Evolutionary conservation across 179 eudicot genomes (phyloP), one percentile per base, ranked within the genome.

Genomic region (Spinacia oleracea): DNA sequence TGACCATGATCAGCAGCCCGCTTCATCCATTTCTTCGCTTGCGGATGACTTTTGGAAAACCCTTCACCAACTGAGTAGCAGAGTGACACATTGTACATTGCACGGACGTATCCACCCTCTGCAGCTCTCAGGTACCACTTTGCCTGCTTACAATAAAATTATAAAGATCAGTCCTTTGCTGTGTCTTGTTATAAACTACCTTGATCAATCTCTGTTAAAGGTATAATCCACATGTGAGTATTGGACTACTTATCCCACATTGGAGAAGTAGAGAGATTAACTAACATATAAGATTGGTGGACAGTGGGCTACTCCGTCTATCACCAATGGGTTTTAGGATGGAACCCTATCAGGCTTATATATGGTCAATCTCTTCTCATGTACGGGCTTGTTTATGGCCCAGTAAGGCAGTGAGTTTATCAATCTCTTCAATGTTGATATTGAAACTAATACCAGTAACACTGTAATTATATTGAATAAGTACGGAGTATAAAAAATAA

Each of bases 21-120:
- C 84, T 91, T 91, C 98, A 95, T 95, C 98, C 98, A 95, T 81
- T 89, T 95, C 81, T 88, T 91, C n/a, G 97, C 89, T 81, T 81
- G 89, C 46, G 84, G 74, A 79, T 86, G 92, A 79, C 83, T 88
- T 53, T 77, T 88, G n/a, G 63, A 29, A 59, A 93, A 74, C 20
- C 98, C 98, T 82, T 87, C 91, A 45, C 97, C 98, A 64, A 76
- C 34, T n/a, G 89, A 91, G 80, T 87, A 95, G 86, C 98, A 93
- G 60, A 91, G 83, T 6, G 98, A 83, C 43, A 84, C 86, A 79
- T 93, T 90, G 82, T 95, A 95, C 98, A 95, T 95, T 48, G 98
- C 97, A 51, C 97, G 94, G 7, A 82, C 87, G 80, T 91, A 93
- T n/a, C 97, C 97, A 80, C 95, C 89, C 84, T 88, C 97, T 43